phyloP scores from a whole-genome alignment of 352 stramenopile species.

The Globisporangium okanoganense region DNA sequence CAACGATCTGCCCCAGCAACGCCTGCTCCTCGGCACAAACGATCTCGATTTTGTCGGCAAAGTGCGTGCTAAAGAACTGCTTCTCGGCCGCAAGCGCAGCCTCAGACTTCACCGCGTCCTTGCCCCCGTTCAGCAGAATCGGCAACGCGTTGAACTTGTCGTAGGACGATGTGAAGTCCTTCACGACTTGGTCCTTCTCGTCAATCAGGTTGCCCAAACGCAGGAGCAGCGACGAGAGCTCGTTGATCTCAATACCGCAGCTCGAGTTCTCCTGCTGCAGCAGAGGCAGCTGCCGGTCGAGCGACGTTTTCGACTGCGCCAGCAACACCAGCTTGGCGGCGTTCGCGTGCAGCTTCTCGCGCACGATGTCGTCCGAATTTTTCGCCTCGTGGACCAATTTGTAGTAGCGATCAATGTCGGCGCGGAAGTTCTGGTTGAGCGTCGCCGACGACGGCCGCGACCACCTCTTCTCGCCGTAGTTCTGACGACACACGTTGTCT shows the following conservation, averaged over 20 bases:
- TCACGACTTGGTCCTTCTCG: constrained; percentile 56
- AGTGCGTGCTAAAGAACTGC: constrained; percentile 56
- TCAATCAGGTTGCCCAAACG: constrained; percentile 45
- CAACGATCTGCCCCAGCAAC: constrained; percentile 34
- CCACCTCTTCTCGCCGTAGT: constrained; percentile 63
- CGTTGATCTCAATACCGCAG: constrained; percentile 47
- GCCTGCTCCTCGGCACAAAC: constrained; percentile 49
- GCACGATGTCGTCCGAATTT: constrained; percentile 60
- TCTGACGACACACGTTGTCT: constrained; percentile 63
- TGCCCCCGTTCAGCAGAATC: constrained; percentile 33
- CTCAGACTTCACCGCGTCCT: constrained; percentile 21
- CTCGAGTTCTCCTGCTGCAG: constrained; percentile 46
- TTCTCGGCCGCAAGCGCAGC: constrained; percentile 46
- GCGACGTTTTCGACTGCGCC: constrained; percentile 39
- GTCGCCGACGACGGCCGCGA: constrained; percentile 40
- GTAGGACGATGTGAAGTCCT: constrained; percentile 43
- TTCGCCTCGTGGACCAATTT: constrained; percentile 70
- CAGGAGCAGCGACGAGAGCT: constrained; percentile 49
- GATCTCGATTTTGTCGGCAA: constrained; percentile 47
- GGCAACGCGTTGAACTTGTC: constrained; percentile 62
- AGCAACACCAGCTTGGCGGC: constrained; percentile 35
- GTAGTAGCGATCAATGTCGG: constrained; percentile 72
- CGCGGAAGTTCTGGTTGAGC: constrained; percentile 54
- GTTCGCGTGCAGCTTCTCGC: constrained; percentile 38
- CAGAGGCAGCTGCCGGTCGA: constrained; percentile 52